These are phyloP conservation scores for Zymoseptoria passerinii DNA, from an alignment of 2,329 filamentous ascomycete species.

Conservation along the genomic window DNA sequence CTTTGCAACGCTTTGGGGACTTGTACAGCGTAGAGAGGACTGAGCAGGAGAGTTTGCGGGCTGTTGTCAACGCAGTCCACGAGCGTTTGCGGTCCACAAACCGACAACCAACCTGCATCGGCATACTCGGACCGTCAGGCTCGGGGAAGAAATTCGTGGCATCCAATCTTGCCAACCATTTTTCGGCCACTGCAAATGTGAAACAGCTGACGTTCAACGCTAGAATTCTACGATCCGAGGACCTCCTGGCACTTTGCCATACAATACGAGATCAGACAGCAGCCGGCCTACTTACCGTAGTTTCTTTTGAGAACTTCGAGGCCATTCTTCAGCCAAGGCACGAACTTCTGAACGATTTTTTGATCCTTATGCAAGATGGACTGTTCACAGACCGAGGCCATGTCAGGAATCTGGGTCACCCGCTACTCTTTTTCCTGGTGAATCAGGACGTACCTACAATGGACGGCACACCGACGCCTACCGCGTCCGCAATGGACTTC, in stretches of 20 bases:
- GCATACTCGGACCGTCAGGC: slow-evolving; percentile 24
- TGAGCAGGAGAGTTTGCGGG: slow-evolving; percentile 27
- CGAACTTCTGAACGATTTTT: slow-evolving; percentile 22
- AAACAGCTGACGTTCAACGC: slow-evolving; percentile 24
- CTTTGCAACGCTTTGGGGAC: slow-evolving; percentile 21
- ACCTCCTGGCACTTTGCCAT: slow-evolving; percentile 25
- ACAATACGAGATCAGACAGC: slow-evolving; percentile 25
- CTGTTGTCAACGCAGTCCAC: slow-evolving; percentile 24
- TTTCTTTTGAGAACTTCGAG: slow-evolving; percentile 28
- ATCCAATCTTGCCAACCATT: slow-evolving; percentile 23
- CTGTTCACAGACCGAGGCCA: slow-evolving; percentile 25
- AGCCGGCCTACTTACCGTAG: slow-evolving; percentile 21
- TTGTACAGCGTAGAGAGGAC: slow-evolving; percentile 24
- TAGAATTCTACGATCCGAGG: slow-evolving; percentile 21
- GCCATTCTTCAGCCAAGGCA: slow-evolving; percentile 21
- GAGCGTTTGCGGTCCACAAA: slow-evolving; percentile 21
- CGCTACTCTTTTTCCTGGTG: slow-evolving; percentile 27
- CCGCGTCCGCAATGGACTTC: slow-evolving; percentile 17
- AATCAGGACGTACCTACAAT: slow-evolving; percentile 22
- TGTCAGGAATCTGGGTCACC: slow-evolving; percentile 21
- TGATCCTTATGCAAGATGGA: slow-evolving; percentile 26
- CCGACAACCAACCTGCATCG: slow-evolving; percentile 25
- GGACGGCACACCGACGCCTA: slow-evolving; percentile 22
- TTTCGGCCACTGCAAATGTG: slow-evolving; percentile 15
- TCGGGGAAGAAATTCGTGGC: slow-evolving; percentile 30